Evolutionary conservation across 352 stramenopile genomes (phyloP).

Genomic region (Pythium apleroticum): DNA sequence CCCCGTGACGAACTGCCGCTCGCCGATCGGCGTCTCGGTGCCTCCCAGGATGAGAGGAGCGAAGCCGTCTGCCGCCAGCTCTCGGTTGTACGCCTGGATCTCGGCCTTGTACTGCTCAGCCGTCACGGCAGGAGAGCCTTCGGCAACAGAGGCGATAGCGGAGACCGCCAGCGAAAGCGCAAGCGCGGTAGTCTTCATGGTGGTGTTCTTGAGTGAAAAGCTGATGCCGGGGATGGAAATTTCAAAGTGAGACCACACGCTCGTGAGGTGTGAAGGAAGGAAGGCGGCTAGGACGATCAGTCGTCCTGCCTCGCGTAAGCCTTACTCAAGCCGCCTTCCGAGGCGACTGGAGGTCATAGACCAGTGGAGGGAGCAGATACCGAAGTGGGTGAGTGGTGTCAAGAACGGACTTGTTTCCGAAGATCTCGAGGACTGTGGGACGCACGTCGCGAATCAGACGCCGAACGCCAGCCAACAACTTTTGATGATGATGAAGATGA

Average conservation of each 20-base stretch:
- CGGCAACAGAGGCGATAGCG: conserved; percentile 1
- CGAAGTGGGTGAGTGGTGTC: neutral
- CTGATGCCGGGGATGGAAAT: neutral
- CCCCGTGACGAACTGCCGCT: conserved; percentile 12
- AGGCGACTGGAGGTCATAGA: no score
- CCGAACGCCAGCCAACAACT: neutral
- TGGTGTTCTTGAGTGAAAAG: neutral
- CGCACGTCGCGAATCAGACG: neutral
- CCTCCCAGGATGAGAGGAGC: conserved; percentile 23
- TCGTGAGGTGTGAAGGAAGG: neutral
- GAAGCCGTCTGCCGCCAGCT: neutral
- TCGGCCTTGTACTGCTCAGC: conserved; percentile 6
- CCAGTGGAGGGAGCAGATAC: no score
- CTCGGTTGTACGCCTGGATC: neutral
- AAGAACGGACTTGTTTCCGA: neutral
- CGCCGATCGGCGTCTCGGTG: conserved; percentile 15
- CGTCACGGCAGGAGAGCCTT: neutral
- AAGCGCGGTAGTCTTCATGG: conserved; percentile 9
- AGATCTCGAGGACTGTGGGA: neutral
- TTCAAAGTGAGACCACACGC: neutral
- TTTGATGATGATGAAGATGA: neutral
- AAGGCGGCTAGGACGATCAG: neutral
- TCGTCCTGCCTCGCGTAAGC: neutral
- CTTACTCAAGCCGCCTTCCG: no score
- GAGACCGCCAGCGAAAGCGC: neutral